Conservation (phyloP, 495 filamentous ascomycete genomes). For the Aspergillus cavernicola region DNA sequence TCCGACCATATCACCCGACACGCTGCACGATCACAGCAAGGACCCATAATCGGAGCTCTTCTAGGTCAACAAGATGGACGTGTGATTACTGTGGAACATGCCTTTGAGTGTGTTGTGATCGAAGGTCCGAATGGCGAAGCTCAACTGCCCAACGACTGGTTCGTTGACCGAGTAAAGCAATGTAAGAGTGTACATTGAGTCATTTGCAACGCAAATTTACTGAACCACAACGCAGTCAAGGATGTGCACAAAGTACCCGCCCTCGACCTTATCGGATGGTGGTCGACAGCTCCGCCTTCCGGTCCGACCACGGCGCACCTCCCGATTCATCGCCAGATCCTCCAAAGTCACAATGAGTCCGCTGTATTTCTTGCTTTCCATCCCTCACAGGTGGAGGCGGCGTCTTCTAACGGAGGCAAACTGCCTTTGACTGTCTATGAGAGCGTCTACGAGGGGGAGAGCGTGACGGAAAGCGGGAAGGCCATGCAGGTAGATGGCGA, state of each 20-base stretch:
- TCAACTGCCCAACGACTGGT: constrained; percentile 66
- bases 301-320: constrained; percentile 66
- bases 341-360: constrained; percentile 74
- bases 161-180: constrained; percentile 73
- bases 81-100: constrained; percentile 86
- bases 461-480: constrained; percentile 53
- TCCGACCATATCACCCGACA: constrained; percentile 95
- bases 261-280: constrained; percentile 93
- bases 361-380: constrained; percentile 87
- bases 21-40: constrained; percentile 66
- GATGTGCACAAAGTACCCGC: constrained; percentile 79
- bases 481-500: constrained; percentile 73
- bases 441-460: constrained; percentile 67
- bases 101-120: constrained; percentile 71
- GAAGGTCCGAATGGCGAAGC: constrained; percentile 43
- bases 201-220: not conserved
- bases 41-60: constrained; percentile 80
- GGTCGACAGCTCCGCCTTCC: constrained; percentile 70
- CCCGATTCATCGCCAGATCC: constrained; percentile 71
- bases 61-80: constrained; percentile 88
- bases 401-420: constrained; percentile 59
- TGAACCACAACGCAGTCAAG: constrained; percentile 57
- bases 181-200: constrained; percentile 50
- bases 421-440: constrained; percentile 91
- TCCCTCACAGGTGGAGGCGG: constrained; percentile 49